Evolutionary conservation across 2,329 filamentous ascomycete species (phyloP).

Genomic region (Cytospora leucostoma): DNA sequence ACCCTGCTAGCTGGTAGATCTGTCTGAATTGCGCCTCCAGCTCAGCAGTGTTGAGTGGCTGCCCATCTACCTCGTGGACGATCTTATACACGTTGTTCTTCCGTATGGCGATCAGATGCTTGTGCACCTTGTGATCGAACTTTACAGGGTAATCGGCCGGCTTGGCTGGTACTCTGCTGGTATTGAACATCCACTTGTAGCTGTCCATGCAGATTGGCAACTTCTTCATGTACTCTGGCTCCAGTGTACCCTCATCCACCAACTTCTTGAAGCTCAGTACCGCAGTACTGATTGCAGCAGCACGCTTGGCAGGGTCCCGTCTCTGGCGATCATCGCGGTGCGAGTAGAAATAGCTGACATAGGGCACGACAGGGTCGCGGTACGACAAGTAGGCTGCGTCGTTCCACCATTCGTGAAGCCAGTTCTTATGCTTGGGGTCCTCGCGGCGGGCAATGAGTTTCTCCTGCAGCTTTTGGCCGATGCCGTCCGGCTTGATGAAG

Average conservation of each 20-base stretch:
- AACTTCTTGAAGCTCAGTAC: slow-evolving; percentile 92
- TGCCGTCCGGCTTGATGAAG: slow-evolving; percentile 84
- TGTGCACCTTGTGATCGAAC: slow-evolving; percentile 71
- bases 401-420: slow-evolving; percentile 99
- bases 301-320: slow-evolving; percentile 86
- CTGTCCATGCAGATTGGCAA: slow-evolving; percentile 97
- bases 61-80: slow-evolving; percentile 74
- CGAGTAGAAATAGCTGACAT: slow-evolving; percentile 99
- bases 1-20: slow-evolving; percentile 72
- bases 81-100: slow-evolving; percentile 99
- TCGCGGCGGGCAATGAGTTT: slow-evolving; percentile 78
- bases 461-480: slow-evolving; percentile 83
- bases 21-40: slow-evolving; percentile 85
- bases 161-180: slow-evolving; percentile 78
- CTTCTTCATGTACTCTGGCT: slow-evolving; percentile 99
- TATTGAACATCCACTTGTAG: slow-evolving; percentile 99
- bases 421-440: slow-evolving; percentile 83
- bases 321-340: slow-evolving; percentile 90
- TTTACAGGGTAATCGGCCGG: slow-evolving; percentile 83
- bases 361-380: slow-evolving; percentile 93
- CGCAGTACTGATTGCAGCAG: slow-evolving; percentile 83
- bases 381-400: slow-evolving; percentile 89
- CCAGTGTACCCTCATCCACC: slow-evolving; percentile 78
- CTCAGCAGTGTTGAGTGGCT: slow-evolving; percentile 85
- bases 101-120: slow-evolving; percentile 85